Base-by-base conservation (phyloP, 441 rosid species). In the Melastoma candidum region DNA sequence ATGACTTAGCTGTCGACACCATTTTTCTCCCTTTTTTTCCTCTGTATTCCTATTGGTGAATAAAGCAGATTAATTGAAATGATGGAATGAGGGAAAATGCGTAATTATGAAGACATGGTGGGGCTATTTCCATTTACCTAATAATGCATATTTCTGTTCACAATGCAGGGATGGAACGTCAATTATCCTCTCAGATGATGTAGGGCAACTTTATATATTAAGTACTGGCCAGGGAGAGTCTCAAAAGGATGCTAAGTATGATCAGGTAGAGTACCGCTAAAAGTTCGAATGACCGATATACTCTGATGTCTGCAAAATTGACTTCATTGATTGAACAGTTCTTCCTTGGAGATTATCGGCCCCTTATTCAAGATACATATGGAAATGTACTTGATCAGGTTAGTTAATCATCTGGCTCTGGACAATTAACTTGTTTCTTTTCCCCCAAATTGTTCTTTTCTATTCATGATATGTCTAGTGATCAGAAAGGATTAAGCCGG, bases 321-420 rank as follows among this genome's bases (percentile, higher is more conserved):
- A 6, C 32, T 60, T 53, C 29, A 4, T 3, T 29, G 41, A 48
- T 26, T n/a, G 12, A 27, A 44, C 51, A 60, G 64, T 60, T 60
- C 48, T 60, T 52, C 64, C 57, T 60, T 11, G 64, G 64, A 27
- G 64, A 60, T 12, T 60, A 52, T 52, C 64, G 64, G 24, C 64
- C 64, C 39, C 64, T 60, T 52, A 22, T 51, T 44, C 64, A 60
- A 46, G 64, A 60, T 52, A 53, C 64, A 10, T 60, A 44, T 46
- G 64, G 64, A 13, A 60, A 60, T 53, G 57, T 52, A n/a, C 64
- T 60, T 25, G 64, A 60, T 26, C 64, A 60, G 64, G 64, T 60
- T 14, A 7, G 36, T 12, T 52, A 26, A 29, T 12, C 25, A 4
- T 32, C 41, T 32, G 41, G 8, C 41, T 32, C 41, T 4, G 8